Evolutionary conservation across 2,329 filamentous ascomycete species (phyloP).

Genomic region (Arthrobotrys sphaeroides): DNA sequence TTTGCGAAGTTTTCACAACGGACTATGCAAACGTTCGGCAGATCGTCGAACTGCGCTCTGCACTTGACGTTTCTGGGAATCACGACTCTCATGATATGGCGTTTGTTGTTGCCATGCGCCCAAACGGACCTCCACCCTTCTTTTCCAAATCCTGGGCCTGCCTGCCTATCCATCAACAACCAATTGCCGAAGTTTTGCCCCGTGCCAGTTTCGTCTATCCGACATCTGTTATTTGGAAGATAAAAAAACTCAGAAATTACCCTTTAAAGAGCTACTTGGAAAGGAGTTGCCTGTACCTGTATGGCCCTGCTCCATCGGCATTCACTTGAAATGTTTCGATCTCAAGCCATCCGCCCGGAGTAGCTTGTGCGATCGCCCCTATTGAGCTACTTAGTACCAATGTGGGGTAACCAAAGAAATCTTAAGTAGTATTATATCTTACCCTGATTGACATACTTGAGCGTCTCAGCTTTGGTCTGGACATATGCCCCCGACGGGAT

Average conservation of each 20-base stretch:
- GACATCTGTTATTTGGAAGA: not conserved
- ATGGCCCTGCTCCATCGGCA: slow-evolving; percentile 15
- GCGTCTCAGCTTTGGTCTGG: not conserved
- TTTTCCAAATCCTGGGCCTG: not conserved
- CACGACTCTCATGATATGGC: not conserved
- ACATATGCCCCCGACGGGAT: not conserved
- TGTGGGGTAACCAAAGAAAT: not conserved
- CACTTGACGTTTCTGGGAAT: slow-evolving; percentile 60
- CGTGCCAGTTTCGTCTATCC: slow-evolving; percentile 10
- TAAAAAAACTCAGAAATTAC: not conserved
- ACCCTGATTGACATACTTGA: not conserved
- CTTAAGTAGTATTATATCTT: not conserved
- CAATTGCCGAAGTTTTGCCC: not conserved
- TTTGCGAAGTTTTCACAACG: slow-evolving; percentile 69
- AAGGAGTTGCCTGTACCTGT: not conserved
- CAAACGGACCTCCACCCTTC: not conserved
- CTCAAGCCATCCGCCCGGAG: not conserved
- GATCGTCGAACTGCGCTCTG: slow-evolving; percentile 70
- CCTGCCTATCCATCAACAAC: not conserved
- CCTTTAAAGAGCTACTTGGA: too few relatives aligned
- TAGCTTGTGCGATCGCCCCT: not conserved
- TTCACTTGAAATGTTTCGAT: slow-evolving; percentile 10
- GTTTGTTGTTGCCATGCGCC: not conserved
- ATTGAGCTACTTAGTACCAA: not conserved
- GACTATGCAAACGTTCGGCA: slow-evolving; percentile 71